Evolutionary conservation across 805 yeast species (phyloP), one percentile per base, ranked within the genome.

Genomic region (Isabelozyma gotoi): DNA sequence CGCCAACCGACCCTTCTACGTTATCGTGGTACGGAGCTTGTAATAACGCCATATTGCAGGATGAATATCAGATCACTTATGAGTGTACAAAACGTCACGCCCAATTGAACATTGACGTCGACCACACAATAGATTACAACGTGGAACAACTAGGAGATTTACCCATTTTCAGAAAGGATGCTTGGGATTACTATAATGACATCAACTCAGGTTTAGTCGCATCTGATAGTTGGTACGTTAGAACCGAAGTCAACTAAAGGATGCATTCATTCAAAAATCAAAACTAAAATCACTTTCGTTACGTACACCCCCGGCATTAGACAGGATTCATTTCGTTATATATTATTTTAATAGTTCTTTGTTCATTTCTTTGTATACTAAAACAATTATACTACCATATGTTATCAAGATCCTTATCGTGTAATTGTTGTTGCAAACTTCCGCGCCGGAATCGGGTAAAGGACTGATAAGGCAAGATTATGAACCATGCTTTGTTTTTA

Each of bases 11-110:
- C 36, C 61, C 61, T 33, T 52, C 54, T 8, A 40, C 53, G 12
- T 51, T 71, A 31, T 62, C 73, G 0, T 46, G 64, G 7, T 47
- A 45, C 37, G 78, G 77, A 11, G 74, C 78, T 7, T 71, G 77
- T 52, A 57, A 60, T 36, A 60, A 59, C 39, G 40, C 49, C 2
- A 53, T 57, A 19, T 49, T 75, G 36, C 65, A 64, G 42, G 73
- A 71, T 39, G 76, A 69, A 47, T 74, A 65, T 55, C 47, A 48
- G 17, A 63, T 62, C 15, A 59, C 62, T 7, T 52, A 52, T 18
- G 56, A 54, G 21, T 51, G 53, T n/a, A 50, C 58, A 5, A 42
- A 55, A 31, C 48, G 69, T 20, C 71, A 65, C 41, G 18, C 19
- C 3, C 16, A 41, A 15, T 42, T 61, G 35, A 57, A 65, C 34